Evolutionary conservation across 345 rosid species (phyloP), one percentile per base, ranked within the genome.

Genomic region (Lepidium sativum): DNA sequence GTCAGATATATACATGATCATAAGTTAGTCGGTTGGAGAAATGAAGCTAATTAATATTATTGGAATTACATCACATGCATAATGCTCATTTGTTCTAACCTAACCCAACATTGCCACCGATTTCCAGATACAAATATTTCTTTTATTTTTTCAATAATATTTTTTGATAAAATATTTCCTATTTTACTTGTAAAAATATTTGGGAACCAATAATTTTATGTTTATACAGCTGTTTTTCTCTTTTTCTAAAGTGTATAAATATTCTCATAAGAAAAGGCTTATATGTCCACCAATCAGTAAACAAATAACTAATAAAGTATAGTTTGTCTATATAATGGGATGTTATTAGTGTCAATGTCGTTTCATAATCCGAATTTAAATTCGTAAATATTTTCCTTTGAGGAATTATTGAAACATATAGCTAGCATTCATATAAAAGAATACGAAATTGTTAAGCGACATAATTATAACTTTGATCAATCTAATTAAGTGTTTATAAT

Each of bases 21-120:
- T 58, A 57, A 16, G 9, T 48, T 58, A 39, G 51, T 54, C 14
- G 35, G 65, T 49, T 8, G 51, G 59, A 52, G 49, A 39, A 8
- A 55, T 14, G 64, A 56, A 48, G 63, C 51, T 47, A 60, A 20
- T 38, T 47, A 60, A 31, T 38, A 27, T 38, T 57, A 47, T 47
- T 67, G 23, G 57, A 68, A 47, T 15, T 48, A 15, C 49, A 50
- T 31, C 67, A 60, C 73, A 69, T 50, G 73, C 16, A 59, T 39
- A 5, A 50, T 60, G 29, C 37, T 34, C 29, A 60, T 50, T 31
- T 60, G 60, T 1, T 20, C 38, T 60, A 50, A 51, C 60, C 53
- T 21, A 60, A 51, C 67, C 73, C 53, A 69, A 69, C 54, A 51
- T 12, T 51, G 45, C 67, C 54, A 51, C 45, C 38, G 15, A 33